Percentiles rank a stretch among this genome's conserved stretches.
Evolutionary conservation across 148 eudicot genomes (phyloP).

Genomic region (Nyssa sinensis): DNA sequence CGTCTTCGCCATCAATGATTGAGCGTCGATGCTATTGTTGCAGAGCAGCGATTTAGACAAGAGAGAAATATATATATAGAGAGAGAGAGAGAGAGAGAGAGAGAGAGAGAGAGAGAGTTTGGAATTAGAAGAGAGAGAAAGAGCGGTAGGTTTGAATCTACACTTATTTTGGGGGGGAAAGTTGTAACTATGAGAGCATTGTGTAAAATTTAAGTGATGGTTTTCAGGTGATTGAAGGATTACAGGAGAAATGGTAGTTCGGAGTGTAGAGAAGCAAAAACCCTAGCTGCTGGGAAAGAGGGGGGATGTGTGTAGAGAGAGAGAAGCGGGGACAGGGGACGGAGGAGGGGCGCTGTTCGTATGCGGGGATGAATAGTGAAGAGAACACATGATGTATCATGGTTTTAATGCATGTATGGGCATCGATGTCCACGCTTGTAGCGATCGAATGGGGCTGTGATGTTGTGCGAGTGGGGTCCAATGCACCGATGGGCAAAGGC

Average conservation of each 20-base stretch:
- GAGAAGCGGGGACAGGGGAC: neutral
- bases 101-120: neutral
- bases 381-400: neutral
- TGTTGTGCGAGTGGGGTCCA: no score
- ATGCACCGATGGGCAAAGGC: no score
- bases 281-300: conserved; percentile 14
- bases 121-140: neutral
- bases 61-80: neutral
- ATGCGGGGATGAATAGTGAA: neutral
- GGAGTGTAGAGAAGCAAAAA: conserved; percentile 12
- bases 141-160: neutral
- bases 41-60: neutral
- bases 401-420: no score
- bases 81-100: neutral
- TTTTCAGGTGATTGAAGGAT: neutral
- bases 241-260: conserved; percentile 5
- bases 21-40: neutral
- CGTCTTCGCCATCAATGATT: conserved; percentile 38
- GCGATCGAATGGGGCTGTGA: no score
- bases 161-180: neutral
- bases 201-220: neutral
- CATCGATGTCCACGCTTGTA: no score
- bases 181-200: neutral
- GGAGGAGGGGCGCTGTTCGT: neutral
- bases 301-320: no score